A percentile compares a stretch with the other conserved stretches of the same genome.
These are phyloP conservation scores for Candida xiaguanensis DNA, from an alignment of 805 yeast genomes.

Conservation along the genomic window DNA sequence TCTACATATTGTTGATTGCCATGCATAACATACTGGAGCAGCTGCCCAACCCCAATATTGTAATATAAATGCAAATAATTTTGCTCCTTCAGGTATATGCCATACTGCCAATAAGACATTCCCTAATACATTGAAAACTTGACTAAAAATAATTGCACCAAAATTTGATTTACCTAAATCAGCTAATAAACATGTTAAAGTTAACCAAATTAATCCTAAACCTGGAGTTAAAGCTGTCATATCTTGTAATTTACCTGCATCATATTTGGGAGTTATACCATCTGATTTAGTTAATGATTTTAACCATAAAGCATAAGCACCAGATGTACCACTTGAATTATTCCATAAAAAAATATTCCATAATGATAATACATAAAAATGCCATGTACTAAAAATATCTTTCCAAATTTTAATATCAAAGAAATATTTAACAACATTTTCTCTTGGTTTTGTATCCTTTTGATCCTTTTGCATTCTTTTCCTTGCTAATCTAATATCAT, in stretches of 20 bases:
- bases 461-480: slow-evolving; percentile 22
- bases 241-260: slow-evolving; percentile 34
- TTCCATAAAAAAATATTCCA: slow-evolving; percentile 63
- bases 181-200: slow-evolving; percentile 33
- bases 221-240: slow-evolving; percentile 47
- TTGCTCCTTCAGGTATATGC: slow-evolving; percentile 54
- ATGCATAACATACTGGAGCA: slow-evolving; percentile 58
- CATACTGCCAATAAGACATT: slow-evolving; percentile 55
- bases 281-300: slow-evolving; percentile 23
- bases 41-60: slow-evolving; percentile 62
- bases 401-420: slow-evolving; percentile 49
- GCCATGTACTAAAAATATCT: slow-evolving; percentile 52
- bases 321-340: slow-evolving; percentile 47
- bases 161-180: slow-evolving; percentile 47
- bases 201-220: slow-evolving; percentile 38
- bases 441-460: slow-evolving; percentile 17
- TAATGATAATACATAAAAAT: slow-evolving; percentile 52
- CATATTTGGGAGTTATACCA: slow-evolving; percentile 20
- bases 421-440: slow-evolving; percentile 25
- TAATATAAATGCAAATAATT: slow-evolving; percentile 62
- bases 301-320: slow-evolving; percentile 55
- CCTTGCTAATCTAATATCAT: slow-evolving; percentile 32
- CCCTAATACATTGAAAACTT: slow-evolving; percentile 51
- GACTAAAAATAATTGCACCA: slow-evolving; percentile 52
- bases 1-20: slow-evolving; percentile 56